Evolutionary conservation across 305 asterid species (phyloP), one percentile per base, ranked within the genome.

Genomic region (Fraxinus ornus): DNA sequence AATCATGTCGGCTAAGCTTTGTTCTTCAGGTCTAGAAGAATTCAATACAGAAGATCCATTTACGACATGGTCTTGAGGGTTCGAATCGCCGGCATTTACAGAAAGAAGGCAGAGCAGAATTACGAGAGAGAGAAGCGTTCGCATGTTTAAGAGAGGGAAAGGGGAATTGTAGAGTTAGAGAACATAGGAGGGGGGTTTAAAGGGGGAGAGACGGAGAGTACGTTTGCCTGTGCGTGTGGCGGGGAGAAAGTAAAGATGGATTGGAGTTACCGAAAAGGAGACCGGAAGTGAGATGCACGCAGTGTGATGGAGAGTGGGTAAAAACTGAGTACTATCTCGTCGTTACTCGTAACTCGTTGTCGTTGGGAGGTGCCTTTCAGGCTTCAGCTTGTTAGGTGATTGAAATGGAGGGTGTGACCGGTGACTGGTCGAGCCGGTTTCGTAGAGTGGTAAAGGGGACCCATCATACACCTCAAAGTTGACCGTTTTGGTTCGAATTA

Each of bases 1-100:
- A 73, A 93, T 81, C 77, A 92, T 88, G 72, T 90, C 93, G 7
- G 93, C 97, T 19, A 92, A 78, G 82, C 92, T 89, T 41, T 79
- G 82, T 12, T 86, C 97, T 85, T 90, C 87, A 21, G 86, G 77
- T 78, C 77, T 80, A 55, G 92, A 85, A 44, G 87, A 79, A 83
- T 78, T 89, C 37, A 83, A 85, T 9, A 66, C 78, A 81, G 75
- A 86, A 78, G 88, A 81, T 24, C 41, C 89, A 73, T 87, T 86
- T 0, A 77, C 84, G 24, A 39, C 70, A 78, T 22, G 83, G 78
- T 5, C 72, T 70, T 71, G 89, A 71, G 83, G 80, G 55, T 81
- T 9, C 79, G 83, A 73, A 80, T 87, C 90, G 55, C 83, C 89
- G 89, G 89, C 88, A 84, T 81, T 84, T 22, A 72, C 78, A 19